phyloP scores from a whole-genome alignment of 148 eudicot genomes.

The Rhododendron ovatum region DNA sequence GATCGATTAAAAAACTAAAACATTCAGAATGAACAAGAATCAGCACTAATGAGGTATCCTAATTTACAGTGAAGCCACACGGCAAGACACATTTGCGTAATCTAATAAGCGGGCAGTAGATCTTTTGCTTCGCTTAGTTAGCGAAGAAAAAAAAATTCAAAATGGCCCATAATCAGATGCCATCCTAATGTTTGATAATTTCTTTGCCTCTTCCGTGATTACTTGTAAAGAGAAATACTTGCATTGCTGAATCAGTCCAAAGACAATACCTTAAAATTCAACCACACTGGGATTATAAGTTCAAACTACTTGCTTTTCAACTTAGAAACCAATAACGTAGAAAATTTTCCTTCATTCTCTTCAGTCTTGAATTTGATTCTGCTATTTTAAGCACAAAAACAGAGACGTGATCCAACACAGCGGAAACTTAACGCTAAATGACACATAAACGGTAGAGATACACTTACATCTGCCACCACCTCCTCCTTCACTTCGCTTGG shows the following conservation, averaged over 20 bases:
- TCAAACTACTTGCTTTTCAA: not conserved
- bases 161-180: not conserved
- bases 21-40: not conserved
- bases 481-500: constrained; percentile 30
- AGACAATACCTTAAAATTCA: not conserved
- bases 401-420: not conserved
- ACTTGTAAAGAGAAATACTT: not conserved
- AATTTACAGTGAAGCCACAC: not conserved
- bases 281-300: too few species aligned
- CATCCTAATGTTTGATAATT: not conserved
- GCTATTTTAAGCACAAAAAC: not conserved
- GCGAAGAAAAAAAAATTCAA: not conserved
- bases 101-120: not conserved
- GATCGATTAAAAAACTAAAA: not conserved
- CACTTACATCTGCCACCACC: constrained; percentile 33
- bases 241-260: not conserved
- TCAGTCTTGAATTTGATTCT: not conserved
- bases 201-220: not conserved
- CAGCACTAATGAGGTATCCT: not conserved
- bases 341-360: not conserved
- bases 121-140: too few species aligned
- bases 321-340: not conserved
- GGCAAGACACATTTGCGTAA: not conserved
- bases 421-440: not conserved
- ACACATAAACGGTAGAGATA: not conserved